Conservation (phyloP, 164 flowering plant genomes). For the Aristolochia contorta region DNA sequence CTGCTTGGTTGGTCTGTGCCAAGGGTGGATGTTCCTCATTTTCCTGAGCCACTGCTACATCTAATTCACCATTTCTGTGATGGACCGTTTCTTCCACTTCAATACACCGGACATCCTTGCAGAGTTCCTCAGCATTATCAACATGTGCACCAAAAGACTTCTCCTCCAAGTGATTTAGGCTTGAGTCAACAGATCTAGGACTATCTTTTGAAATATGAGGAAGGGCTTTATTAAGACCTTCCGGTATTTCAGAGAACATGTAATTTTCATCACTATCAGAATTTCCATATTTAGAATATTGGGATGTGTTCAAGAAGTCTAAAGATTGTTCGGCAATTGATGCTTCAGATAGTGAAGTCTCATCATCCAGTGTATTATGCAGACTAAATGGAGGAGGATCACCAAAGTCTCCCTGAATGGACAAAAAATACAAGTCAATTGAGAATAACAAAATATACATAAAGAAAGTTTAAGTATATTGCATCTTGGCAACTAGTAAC, state of each 20-base stretch:
- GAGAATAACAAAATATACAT: no score
- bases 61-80: slow-evolving; percentile 10
- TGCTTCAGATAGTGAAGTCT: slow-evolving; percentile 24
- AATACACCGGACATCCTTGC: slow-evolving; percentile 67
- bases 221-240: slow-evolving; percentile 29
- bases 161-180: slow-evolving; percentile 37
- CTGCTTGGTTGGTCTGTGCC: slow-evolving; percentile 12
- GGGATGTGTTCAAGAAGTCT: slow-evolving; percentile 16
- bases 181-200: slow-evolving; percentile 29
- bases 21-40: slow-evolving; percentile 17
- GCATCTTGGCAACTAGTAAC: no score
- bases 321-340: slow-evolving; percentile 5
- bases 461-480: no score
- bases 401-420: slow-evolving; percentile 19
- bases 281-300: slow-evolving; percentile 19
- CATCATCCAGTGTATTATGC: slow-evolving; percentile 24
- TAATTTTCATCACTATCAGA: slow-evolving; percentile 10
- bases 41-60: slow-evolving; percentile 13
- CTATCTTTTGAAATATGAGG: slow-evolving; percentile 17
- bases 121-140: slow-evolving; percentile 29
- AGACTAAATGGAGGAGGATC: slow-evolving; percentile 10
- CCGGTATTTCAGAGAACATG: slow-evolving; percentile 21
- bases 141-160: slow-evolving; percentile 15
- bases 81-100: slow-evolving; percentile 31
- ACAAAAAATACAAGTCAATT: slow-evolving; percentile 1